Evolutionary conservation across 208 protist genomes (phyloP).

Genomic region (Blechomonas ayalai): DNA sequence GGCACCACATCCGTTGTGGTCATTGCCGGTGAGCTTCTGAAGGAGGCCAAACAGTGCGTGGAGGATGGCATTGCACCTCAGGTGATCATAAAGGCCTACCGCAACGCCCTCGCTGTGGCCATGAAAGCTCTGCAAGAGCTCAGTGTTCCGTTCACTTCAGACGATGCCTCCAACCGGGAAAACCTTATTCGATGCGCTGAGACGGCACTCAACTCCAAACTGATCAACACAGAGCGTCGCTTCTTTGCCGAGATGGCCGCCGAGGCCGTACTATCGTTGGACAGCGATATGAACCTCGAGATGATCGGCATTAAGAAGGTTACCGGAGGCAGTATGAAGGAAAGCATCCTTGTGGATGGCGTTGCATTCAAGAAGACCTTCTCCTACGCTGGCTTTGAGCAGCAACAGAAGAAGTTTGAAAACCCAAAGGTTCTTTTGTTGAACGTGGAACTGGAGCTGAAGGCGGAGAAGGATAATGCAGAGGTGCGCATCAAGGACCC

Average conservation of each 20-base stretch:
- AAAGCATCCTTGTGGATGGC: slow-evolving; percentile 98
- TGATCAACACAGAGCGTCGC: slow-evolving; percentile 94
- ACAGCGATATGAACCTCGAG: slow-evolving; percentile 94
- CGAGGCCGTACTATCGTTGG: slow-evolving; percentile 95
- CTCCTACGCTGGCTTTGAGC: slow-evolving; percentile 99
- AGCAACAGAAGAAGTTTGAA: slow-evolving; percentile 98
- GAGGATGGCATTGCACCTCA: slow-evolving; percentile 99
- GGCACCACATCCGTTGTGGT: slow-evolving; percentile 99
- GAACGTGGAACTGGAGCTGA: slow-evolving; percentile 99
- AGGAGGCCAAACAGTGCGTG: slow-evolving; percentile 97
- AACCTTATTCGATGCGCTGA: slow-evolving; percentile 94
- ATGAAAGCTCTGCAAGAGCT: slow-evolving; percentile 90
- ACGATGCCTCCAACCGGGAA: slow-evolving; percentile 49
- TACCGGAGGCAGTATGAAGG: slow-evolving; percentile 97
- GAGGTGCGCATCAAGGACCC: slow-evolving; percentile 98
- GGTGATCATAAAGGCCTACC: slow-evolving; percentile 96
- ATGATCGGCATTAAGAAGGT: slow-evolving; percentile 99
- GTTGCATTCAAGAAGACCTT: slow-evolving; percentile 99
- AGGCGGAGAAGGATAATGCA: slow-evolving; percentile 99
- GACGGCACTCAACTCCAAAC: slow-evolving; percentile 99
- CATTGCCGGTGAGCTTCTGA: slow-evolving; percentile 97
- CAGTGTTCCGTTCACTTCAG: slow-evolving; percentile 80
- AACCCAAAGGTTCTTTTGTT: slow-evolving; percentile 98
- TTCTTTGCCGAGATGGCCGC: slow-evolving; percentile 99
- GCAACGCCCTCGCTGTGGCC: slow-evolving; percentile 69